Percentiles rank a stretch among this genome's conserved stretches.
These are phyloP conservation scores for Malus hybrid DNA, from an alignment of 331 rosid species.

Conservation along the genomic window DNA sequence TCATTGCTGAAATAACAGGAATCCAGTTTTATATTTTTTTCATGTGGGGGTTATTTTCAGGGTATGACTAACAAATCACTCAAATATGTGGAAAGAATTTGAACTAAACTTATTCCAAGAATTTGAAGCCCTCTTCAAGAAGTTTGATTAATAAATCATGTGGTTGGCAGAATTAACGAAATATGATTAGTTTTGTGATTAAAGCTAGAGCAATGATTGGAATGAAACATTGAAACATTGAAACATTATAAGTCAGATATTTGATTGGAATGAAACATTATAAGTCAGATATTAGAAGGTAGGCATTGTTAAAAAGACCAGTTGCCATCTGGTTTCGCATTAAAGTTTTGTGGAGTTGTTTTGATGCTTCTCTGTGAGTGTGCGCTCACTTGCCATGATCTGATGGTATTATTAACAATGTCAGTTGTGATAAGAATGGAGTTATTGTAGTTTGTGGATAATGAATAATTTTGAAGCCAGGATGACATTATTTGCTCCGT, in stretches of 20 bases:
- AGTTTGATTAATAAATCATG: background rate
- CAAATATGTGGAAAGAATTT: background rate
- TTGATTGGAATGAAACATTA: too few species aligned
- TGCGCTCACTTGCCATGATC: background rate
- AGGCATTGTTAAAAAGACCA: background rate
- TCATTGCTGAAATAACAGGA: background rate
- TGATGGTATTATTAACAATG: background rate
- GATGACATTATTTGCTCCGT: background rate
- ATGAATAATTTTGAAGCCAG: background rate
- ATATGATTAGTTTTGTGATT: background rate
- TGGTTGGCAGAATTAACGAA: background rate
- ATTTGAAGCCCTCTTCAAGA: background rate
- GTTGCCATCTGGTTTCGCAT: background rate
- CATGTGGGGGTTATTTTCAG: background rate
- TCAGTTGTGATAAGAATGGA: background rate
- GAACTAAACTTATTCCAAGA: background rate
- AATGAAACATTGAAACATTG: too few species aligned
- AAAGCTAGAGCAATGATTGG: background rate
- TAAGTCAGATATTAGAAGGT: background rate
- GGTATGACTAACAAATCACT: background rate
- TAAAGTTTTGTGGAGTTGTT: background rate
- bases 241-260: too few species aligned
- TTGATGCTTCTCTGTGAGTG: background rate
- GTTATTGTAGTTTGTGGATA: background rate
- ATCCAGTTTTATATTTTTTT: background rate